Evolutionary conservation across 116 monocot genomes (phyloP).

Genomic region (Dioscorea cayenensis): DNA sequence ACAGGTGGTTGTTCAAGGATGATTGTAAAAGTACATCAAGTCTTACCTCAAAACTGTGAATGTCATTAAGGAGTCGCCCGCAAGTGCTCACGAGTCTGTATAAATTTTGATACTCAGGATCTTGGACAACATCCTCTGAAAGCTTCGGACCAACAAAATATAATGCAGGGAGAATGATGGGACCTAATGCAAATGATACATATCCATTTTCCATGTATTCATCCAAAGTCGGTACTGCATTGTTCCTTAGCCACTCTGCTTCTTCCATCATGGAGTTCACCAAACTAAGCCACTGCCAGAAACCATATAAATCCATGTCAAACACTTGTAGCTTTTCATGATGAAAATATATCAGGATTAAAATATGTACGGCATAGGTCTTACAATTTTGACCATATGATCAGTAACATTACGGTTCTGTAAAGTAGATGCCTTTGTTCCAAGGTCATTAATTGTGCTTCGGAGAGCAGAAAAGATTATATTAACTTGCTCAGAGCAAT

Average conservation of each 20-base stretch:
- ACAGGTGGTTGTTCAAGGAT: no score
- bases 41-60: constrained; percentile 65
- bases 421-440: constrained; percentile 38
- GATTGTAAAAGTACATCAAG: no score
- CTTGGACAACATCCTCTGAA: constrained; percentile 28
- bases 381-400: constrained; percentile 64
- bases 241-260: constrained; percentile 52
- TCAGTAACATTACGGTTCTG: constrained; percentile 46
- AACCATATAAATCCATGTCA: not conserved
- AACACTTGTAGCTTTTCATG: not conserved
- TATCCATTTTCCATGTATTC: constrained; percentile 76
- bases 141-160: constrained; percentile 72
- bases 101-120: constrained; percentile 48
- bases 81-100: constrained; percentile 66
- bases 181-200: constrained; percentile 72
- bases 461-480: constrained; percentile 64
- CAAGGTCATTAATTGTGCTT: constrained; percentile 57
- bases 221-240: constrained; percentile 48
- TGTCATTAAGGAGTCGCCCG: constrained; percentile 79
- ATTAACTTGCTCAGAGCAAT: constrained; percentile 51
- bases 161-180: constrained; percentile 66
- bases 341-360: not conserved
- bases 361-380: constrained; percentile 3
- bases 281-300: constrained; percentile 60
- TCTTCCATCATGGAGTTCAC: constrained; percentile 71